Conservation (phyloP, 306 rosid species). For the Crataegus laevigata region DNA sequence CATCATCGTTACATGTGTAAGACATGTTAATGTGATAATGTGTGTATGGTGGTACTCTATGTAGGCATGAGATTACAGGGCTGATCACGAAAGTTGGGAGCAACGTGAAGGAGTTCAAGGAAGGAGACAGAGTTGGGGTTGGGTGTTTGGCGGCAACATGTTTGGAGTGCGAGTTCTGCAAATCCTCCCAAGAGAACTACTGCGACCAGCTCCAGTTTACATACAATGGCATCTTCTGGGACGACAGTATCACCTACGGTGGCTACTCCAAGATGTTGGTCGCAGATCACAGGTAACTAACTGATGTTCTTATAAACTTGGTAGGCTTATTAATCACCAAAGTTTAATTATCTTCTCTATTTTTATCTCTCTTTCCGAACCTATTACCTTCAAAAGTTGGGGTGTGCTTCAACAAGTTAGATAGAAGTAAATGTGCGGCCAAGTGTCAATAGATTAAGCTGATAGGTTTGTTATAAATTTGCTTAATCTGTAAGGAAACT, state of each 20-base stretch:
- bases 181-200: constrained; percentile 46
- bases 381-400: no score
- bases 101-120: constrained; percentile 44
- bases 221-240: constrained; percentile 74
- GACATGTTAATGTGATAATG: no score
- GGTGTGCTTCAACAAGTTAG: no score
- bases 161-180: constrained; percentile 53
- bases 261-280: constrained; percentile 61
- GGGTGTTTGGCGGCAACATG: constrained; percentile 69
- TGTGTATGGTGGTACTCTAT: not conserved
- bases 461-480: no score
- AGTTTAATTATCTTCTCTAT: no score
- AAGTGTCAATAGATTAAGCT: no score
- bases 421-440: no score
- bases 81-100: constrained; percentile 55
- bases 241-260: constrained; percentile 68
- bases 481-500: no score
- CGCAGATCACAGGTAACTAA: constrained; percentile 48
- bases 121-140: constrained; percentile 66
- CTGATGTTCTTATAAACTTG: not conserved
- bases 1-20: no score
- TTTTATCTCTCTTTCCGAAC: no score
- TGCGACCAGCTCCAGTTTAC: constrained; percentile 37
- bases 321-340: no score
- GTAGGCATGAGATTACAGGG: constrained; percentile 66